These are phyloP conservation scores for Aspergillus terreus DNA, from an alignment of 2,329 filamentous ascomycete genomes.

Conservation along the genomic window DNA sequence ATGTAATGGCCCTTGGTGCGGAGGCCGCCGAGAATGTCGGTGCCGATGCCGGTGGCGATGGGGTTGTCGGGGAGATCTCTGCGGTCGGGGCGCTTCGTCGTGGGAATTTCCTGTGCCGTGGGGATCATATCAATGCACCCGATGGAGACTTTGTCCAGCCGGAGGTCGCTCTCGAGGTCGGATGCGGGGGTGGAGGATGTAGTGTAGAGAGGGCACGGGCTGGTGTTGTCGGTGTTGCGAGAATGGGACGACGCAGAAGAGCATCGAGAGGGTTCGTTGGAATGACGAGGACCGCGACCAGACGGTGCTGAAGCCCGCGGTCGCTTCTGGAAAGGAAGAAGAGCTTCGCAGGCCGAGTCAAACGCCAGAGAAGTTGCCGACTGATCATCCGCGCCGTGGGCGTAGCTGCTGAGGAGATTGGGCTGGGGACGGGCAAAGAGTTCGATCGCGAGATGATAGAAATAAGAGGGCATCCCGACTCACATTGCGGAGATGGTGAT, in stretches of 20 bases:
- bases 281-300: slow-evolving; percentile 8
- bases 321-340: slow-evolving; percentile 34
- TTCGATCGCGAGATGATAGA: slow-evolving; percentile 62
- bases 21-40: slow-evolving; percentile 57
- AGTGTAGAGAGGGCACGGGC: slow-evolving; percentile 16
- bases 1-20: slow-evolving; percentile 80
- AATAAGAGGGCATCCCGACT: slow-evolving; percentile 57
- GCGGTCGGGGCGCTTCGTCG: slow-evolving; percentile 20
- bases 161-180: slow-evolving; percentile 59
- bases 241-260: background rate
- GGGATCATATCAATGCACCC: slow-evolving; percentile 73
- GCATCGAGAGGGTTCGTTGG: slow-evolving; percentile 11
- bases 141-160: slow-evolving; percentile 74
- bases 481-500: slow-evolving; percentile 17
- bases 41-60: slow-evolving; percentile 47
- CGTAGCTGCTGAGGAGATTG: slow-evolving; percentile 11
- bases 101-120: slow-evolving; percentile 23
- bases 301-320: slow-evolving; percentile 14
- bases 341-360: slow-evolving; percentile 35
- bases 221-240: slow-evolving; percentile 8
- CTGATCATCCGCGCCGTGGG: slow-evolving; percentile 5
- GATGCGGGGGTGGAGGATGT: slow-evolving; percentile 14
- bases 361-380: slow-evolving; percentile 24
- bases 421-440: slow-evolving; percentile 43
- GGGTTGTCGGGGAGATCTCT: slow-evolving; percentile 30